phyloP scores from a whole-genome alignment of 305 asterid species.

The Solanum chacoense region DNA sequence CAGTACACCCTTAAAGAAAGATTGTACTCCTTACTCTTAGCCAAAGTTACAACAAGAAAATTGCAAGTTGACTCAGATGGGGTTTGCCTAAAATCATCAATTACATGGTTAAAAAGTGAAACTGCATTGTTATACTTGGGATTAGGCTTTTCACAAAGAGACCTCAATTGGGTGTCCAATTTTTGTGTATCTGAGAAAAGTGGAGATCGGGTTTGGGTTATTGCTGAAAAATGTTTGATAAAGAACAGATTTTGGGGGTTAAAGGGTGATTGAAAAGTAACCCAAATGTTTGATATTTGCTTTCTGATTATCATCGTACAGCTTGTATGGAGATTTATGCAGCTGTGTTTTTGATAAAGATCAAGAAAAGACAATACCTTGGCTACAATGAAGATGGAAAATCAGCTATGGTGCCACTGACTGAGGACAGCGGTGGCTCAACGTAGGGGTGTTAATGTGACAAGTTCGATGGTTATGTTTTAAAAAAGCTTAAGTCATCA shows the following conservation, averaged over 20 bases:
- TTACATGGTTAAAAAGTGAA: constrained; percentile 21
- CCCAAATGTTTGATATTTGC: neutral
- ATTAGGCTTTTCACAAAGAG: constrained; percentile 23
- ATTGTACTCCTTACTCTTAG: constrained; percentile 38
- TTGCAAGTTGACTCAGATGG: constrained; percentile 32
- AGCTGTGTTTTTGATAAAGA: neutral
- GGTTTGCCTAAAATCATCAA: constrained; percentile 23
- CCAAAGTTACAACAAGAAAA: constrained; percentile 36
- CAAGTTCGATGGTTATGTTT: too few relatives aligned
- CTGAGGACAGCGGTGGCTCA: neutral
- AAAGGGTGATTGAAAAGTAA: neutral
- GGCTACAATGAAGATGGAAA: neutral
- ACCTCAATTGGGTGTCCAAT: constrained; percentile 31
- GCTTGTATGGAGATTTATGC: neutral
- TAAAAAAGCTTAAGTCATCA: too few relatives aligned
- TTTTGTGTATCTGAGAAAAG: neutral
- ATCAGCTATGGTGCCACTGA: neutral
- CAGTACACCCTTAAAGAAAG: constrained; percentile 30
- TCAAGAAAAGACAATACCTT: neutral
- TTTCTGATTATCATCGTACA: neutral
- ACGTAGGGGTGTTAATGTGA: neutral
- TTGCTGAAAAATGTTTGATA: neutral
- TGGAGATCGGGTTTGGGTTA: neutral
- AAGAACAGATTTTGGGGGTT: neutral
- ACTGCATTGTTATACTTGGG: constrained; percentile 21